Percentiles rank a stretch among this genome's conserved stretches.
These are phyloP conservation scores for Entelexis paramagnoliae DNA, from an alignment of 1,139 yeast species.

Conservation along the genomic window DNA sequence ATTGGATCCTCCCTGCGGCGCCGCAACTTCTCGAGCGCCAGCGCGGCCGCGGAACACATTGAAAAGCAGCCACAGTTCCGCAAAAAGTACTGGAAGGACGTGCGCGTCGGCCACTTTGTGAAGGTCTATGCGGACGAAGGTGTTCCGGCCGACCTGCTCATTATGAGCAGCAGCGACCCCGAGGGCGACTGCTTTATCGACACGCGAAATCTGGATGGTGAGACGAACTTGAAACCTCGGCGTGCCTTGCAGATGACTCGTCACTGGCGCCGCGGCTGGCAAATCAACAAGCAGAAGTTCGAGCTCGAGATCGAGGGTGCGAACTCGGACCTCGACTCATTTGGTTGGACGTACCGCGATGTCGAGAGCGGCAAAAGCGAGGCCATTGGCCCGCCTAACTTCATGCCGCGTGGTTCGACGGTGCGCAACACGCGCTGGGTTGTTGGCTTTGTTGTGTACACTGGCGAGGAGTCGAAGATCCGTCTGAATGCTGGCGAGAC, in stretches of 20 bases:
- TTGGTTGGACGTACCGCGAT: conserved; percentile 60
- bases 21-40: background rate
- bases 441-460: conserved; percentile 81
- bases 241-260: conserved; percentile 46
- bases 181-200: conserved; percentile 92
- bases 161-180: conserved; percentile 69
- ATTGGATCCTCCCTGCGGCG: conserved; percentile 2
- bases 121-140: conserved; percentile 80
- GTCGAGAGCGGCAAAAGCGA: conserved; percentile 15
- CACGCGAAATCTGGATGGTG: conserved; percentile 93
- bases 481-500: conserved; percentile 90
- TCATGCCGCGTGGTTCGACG: conserved; percentile 79
- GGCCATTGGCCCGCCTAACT: conserved; percentile 42
- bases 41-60: background rate
- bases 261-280: conserved; percentile 52
- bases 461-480: conserved; percentile 86
- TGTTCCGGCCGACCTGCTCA: conserved; percentile 82
- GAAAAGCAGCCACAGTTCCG: conserved; percentile 13
- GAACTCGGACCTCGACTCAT: conserved; percentile 65
- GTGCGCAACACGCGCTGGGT: conserved; percentile 89
- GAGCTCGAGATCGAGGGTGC: conserved; percentile 91
- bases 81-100: conserved; percentile 73
- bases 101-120: conserved; percentile 79
- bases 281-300: conserved; percentile 60
- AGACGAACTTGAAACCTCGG: conserved; percentile 78